Base-by-base conservation (phyloP, 768 basidiomycete species). In the Mycena indigotica region DNA sequence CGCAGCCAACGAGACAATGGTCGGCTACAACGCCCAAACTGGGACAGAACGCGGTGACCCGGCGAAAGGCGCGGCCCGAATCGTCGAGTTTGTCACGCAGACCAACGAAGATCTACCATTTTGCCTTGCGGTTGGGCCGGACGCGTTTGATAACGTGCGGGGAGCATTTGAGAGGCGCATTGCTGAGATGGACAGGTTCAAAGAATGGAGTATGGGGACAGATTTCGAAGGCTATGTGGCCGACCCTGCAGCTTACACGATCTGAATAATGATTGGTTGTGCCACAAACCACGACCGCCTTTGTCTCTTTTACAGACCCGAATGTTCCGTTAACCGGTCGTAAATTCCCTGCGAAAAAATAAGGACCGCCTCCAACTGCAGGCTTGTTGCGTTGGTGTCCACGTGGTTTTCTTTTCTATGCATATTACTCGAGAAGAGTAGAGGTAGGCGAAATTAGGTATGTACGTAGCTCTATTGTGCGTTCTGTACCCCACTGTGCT, bases 1-100 rank as follows among this genome's bases (percentile, higher is more conserved):
- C n/a, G 4, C 5, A 1, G 56, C 53, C 3, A 61, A 63, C 28
- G 50, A 61, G 3, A 59, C 28, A 15, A 52, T 60, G 23, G 35
- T 26, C 4, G 25, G 4, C 0, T 63, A 57, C 54, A 56, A 54
- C 21, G 16, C 32, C 25, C 1, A 35, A 4, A 45, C 59, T 1
- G 65, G 65, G 4, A 39, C 44, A 2, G 62, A 66, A 41, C 50
- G 56, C 3, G 65, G 65, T 15, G 65, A 66, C 52, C 13, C 62
- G 19, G 44, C 39, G 8, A 57, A 58, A 28, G 65, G 30, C 2
- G 64, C 64, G 2, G 24, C 3, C 3, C 57, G 56, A 48, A 51
- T 66, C 12, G 28, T 66, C n/a, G 59, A 61, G 8, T 35, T 66
- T 19, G 35, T 61, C 8, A 28, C 55, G 13, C 21, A 45, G 29